Percentiles rank a stretch among this genome's conserved stretches.
These are phyloP conservation scores for Solanum hybrid DNA, from an alignment of 305 asterid genomes.

Conservation along the genomic window DNA sequence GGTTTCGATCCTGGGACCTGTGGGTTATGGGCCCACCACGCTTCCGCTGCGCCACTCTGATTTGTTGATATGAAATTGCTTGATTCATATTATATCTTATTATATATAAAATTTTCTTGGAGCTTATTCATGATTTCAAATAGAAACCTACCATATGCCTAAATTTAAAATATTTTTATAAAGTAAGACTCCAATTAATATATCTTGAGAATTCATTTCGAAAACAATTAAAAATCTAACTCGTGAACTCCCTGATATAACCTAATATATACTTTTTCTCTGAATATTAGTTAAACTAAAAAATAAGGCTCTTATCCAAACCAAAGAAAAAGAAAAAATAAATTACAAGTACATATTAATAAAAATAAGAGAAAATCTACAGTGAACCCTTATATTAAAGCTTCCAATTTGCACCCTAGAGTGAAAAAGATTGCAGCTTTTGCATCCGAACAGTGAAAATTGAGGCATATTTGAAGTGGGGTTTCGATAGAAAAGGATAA, in stretches of 20 bases:
- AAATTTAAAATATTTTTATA: neutral
- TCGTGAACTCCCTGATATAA: neutral
- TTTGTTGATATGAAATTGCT: neutral
- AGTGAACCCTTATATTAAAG: neutral
- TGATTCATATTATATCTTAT: neutral
- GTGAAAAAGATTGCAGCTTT: neutral
- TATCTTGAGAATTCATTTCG: neutral
- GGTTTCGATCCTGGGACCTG: constrained; percentile 34
- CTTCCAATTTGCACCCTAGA: neutral
- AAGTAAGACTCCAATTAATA: neutral
- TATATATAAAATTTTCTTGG: neutral
- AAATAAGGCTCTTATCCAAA: neutral
- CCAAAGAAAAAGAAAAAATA: neutral
- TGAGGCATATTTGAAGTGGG: neutral
- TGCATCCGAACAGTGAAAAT: neutral
- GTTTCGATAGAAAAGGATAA: neutral
- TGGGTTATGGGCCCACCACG: constrained; percentile 98
- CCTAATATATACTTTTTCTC: neutral
- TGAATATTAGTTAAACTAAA: neutral
- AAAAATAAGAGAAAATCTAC: neutral
- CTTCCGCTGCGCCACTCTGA: constrained; percentile 92
- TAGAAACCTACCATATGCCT: neutral
- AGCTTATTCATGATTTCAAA: neutral
- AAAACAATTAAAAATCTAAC: neutral
- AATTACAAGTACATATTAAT: too few relatives aligned